Evolutionary conservation across 2,329 filamentous ascomycete genomes (phyloP).

Genomic region (Ophiostoma australiae): DNA sequence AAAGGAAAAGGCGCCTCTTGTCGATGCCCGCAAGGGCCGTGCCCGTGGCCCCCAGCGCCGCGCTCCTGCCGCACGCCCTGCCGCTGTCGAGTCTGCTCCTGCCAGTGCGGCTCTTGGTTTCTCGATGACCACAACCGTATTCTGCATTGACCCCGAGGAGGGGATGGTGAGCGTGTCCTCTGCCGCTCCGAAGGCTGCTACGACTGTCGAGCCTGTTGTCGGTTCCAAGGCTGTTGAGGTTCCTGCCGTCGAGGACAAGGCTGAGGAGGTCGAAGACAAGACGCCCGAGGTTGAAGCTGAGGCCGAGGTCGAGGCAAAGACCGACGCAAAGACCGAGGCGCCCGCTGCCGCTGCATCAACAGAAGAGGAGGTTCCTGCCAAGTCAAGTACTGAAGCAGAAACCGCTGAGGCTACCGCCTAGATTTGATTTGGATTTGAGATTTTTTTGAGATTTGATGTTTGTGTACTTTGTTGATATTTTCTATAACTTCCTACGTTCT

Average conservation of each 20-base stretch:
- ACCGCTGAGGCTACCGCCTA: background rate
- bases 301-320: background rate
- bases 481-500: background rate
- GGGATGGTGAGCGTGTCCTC: constrained; percentile 40
- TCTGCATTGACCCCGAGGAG: constrained; percentile 49
- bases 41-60: constrained; percentile 74
- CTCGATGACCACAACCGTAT: constrained; percentile 45
- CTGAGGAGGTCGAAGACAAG: background rate
- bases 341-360: background rate
- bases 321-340: background rate
- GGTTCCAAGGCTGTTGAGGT: background rate
- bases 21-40: constrained; percentile 83
- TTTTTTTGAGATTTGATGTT: background rate
- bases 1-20: constrained; percentile 71
- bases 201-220: background rate
- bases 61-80: constrained; percentile 37
- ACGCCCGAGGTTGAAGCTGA: background rate
- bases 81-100: constrained; percentile 32
- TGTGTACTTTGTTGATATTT: background rate
- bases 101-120: constrained; percentile 39
- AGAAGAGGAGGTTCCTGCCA: background rate
- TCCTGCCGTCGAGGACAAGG: background rate
- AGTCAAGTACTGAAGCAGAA: constrained; percentile 10
- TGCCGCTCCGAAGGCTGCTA: background rate
- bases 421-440: background rate